Conservation (phyloP, 129 eudicot genomes). For the Cynara cardunculus region DNA sequence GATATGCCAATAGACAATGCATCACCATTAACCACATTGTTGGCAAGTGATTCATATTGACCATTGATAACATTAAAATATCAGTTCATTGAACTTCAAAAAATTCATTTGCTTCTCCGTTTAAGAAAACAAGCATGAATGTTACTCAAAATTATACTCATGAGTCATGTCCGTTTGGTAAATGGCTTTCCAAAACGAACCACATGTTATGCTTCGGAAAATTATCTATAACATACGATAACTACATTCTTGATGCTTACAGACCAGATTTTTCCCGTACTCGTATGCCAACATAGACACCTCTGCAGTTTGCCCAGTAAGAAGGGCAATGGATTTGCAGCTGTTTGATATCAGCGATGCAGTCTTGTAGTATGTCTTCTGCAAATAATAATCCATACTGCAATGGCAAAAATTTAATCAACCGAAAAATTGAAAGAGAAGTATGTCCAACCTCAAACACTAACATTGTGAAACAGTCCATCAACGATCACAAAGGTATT, state of each 20-base stretch:
- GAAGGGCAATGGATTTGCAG: slow-evolving; percentile 91
- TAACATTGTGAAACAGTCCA: not conserved
- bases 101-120: not conserved
- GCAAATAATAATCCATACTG: slow-evolving; percentile 94
- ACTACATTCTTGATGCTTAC: too few relatives aligned
- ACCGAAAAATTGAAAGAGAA: not conserved
- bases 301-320: slow-evolving; percentile 87
- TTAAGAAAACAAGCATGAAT: too few relatives aligned
- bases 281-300: slow-evolving; percentile 79
- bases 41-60: not conserved
- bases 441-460: not conserved
- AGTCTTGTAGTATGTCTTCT: slow-evolving; percentile 89
- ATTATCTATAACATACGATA: not conserved
- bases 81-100: not conserved
- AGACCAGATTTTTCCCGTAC: slow-evolving; percentile 92
- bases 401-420: slow-evolving; percentile 6
- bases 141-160: too few relatives aligned
- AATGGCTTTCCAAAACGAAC: too few relatives aligned
- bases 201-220: not conserved
- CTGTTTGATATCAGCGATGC: slow-evolving; percentile 90
- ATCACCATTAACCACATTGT: not conserved
- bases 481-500: not conserved
- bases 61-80: not conserved
- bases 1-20: not conserved
- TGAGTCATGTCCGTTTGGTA: too few relatives aligned